Conservation (phyloP, 345 rosid genomes). For the Bruguiera gymnorhiza region DNA sequence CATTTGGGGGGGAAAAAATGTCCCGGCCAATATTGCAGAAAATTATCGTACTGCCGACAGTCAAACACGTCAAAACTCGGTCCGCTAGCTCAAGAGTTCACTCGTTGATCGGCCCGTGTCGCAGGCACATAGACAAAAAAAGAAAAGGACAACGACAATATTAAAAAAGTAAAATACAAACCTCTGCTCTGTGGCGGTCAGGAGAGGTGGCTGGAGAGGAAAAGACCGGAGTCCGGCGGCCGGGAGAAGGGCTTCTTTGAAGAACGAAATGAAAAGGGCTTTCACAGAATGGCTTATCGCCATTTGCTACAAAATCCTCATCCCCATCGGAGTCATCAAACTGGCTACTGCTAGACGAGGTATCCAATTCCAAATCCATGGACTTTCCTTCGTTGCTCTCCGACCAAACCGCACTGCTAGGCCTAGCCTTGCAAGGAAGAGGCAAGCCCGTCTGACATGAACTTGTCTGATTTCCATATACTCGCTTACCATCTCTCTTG, state of each 20-base stretch:
- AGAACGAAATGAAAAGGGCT: conserved; percentile 75
- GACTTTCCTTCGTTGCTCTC: conserved; percentile 61
- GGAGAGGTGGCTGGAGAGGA: conserved; percentile 68
- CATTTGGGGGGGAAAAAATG: conserved; percentile 10
- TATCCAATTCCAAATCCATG: conserved; percentile 45
- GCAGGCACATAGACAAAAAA: not conserved
- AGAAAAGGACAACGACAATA: not conserved
- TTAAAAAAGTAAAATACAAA: conserved; percentile 17
- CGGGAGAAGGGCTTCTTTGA: conserved; percentile 44
- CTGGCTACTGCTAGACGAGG: conserved; percentile 42
- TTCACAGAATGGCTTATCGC: conserved; percentile 43
- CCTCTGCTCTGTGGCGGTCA: conserved; percentile 43
- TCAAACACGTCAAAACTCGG: conserved; percentile 20
- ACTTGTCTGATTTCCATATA: conserved; percentile 16
- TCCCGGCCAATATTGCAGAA: conserved; percentile 31
- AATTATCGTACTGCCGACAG: conserved; percentile 31
- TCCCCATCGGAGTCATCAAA: conserved; percentile 29
- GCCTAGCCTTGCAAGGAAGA: conserved; percentile 36
- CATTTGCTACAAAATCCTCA: conserved; percentile 7
- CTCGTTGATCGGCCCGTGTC: conserved; percentile 1
- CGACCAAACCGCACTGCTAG: conserved; percentile 63
- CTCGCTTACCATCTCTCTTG: conserved; percentile 13
- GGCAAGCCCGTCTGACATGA: conserved; percentile 35
- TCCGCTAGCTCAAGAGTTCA: conserved; percentile 28
- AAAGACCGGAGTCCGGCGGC: conserved; percentile 60